phyloP scores from a whole-genome alignment of 495 filamentous ascomycete species.

The Annulohypoxylon moriforme region DNA sequence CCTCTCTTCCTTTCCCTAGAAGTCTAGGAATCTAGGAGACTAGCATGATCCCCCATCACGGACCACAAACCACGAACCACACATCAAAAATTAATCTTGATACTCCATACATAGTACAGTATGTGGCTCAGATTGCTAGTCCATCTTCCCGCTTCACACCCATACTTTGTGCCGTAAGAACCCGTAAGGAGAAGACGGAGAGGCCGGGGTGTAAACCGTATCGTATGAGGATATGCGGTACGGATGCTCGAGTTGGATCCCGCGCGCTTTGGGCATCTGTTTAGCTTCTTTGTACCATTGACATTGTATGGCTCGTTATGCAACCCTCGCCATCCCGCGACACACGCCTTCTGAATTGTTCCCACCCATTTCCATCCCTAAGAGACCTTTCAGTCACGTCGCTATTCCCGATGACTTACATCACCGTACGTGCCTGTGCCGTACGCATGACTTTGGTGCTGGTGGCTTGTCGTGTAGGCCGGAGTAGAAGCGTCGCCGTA shows the following conservation, averaged over 20 bases:
- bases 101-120: slow-evolving; percentile 3
- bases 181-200: not conserved
- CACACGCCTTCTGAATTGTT: slow-evolving; percentile 5
- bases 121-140: not conserved
- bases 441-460: slow-evolving; percentile 56
- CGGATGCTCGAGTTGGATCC: slow-evolving; percentile 30
- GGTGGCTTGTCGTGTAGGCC: slow-evolving; percentile 47
- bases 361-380: slow-evolving; percentile 14
- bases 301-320: slow-evolving; percentile 28
- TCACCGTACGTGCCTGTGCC: slow-evolving; percentile 55
- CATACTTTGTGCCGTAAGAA: slow-evolving; percentile 17
- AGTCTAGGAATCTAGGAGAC: not conserved
- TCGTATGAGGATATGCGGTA: slow-evolving; percentile 23
- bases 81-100: not conserved
- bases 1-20: not conserved
- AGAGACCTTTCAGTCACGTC: not conserved
- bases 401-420: slow-evolving; percentile 55
- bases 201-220: not conserved
- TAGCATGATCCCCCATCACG: slow-evolving; percentile 25
- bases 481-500: slow-evolving; percentile 57
- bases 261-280: slow-evolving; percentile 21
- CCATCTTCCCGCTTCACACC: slow-evolving; percentile 31
- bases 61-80: slow-evolving; percentile 18
- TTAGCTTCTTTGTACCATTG: slow-evolving; percentile 12
- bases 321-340: slow-evolving; percentile 22